Evolutionary conservation across 2,329 filamentous ascomycete genomes (phyloP), one percentile per base, ranked within the genome.

Genomic region (Elsinoe fawcettii): DNA sequence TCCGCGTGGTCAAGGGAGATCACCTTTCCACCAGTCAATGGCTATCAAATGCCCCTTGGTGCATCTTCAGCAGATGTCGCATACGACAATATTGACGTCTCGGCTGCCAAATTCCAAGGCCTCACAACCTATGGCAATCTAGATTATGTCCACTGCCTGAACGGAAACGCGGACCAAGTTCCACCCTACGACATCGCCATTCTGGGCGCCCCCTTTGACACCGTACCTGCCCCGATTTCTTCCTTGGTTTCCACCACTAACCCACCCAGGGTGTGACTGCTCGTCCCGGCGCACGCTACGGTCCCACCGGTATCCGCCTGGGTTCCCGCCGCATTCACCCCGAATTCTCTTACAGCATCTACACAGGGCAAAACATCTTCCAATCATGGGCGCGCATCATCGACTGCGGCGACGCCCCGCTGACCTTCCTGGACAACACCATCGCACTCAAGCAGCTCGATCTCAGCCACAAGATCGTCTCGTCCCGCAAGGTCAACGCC

Each of bases 381-480:
- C 60, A 68, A 20, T 69, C 74, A 57, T 80, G 78, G 73, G 75
- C 77, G 0, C 77, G 74, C 59, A 72, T 80, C 3, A 73, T 81
- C 2, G 79, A 82, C 60, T 81, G 79, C 59, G 79, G 79, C 32
- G 77, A 81, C 66, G 78, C 74, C 4, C 78, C 78, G 58, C 62
- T 81, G 58, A 71, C 68, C 2, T 62, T 70, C 7, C 63, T 71
- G 20, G 75, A 81, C 62, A 81, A 81, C 59, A 81, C 77, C 1
- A 69, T 77, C 44, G 79, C 79, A 0, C 63, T 81, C 60, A 76
- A 76, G 61, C 78, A 81, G 65, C 71, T 81, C 16, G 75, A 76
- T 49, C 69, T 73, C 58, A 73, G 76, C 1, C 80, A 84, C 63
- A 72, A 71, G 68, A 66, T 76, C 11, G 65, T 78, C 25, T 79